phyloP scores from a whole-genome alignment of 768 basidiomycete species.

The Punctularia strigosozonata region DNA sequence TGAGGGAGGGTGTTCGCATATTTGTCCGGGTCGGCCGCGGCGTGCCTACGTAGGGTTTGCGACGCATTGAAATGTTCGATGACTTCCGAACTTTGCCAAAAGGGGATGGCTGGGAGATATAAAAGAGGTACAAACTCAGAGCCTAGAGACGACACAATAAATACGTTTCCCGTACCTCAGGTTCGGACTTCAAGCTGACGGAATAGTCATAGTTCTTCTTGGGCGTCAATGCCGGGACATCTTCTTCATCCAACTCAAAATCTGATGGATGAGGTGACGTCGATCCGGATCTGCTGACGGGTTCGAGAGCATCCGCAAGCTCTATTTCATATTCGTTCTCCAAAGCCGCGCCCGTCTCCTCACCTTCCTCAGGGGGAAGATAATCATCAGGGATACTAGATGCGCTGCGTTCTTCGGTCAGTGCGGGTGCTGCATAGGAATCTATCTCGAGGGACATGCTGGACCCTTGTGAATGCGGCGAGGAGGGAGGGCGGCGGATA shows the following conservation, averaged over 20 bases:
- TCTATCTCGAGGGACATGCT: too few species aligned
- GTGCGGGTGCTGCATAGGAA: conserved; percentile 17
- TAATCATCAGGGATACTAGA: conserved; percentile 14
- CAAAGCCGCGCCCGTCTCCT: too few species aligned
- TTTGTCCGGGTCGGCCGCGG: conserved; percentile 17
- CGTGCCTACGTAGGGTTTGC: conserved; percentile 12
- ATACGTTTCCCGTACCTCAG: conserved; percentile 18
- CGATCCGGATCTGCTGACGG: conserved; percentile 16
- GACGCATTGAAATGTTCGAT: conserved; percentile 17
- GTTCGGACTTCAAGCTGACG: conserved; percentile 19
- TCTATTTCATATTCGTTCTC: conserved; percentile 15
- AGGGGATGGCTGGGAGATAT: conserved; percentile 13
- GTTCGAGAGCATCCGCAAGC: conserved; percentile 16
- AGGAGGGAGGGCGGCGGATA: too few species aligned
- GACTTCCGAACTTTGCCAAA: conserved; percentile 15
- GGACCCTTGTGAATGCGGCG: too few species aligned
- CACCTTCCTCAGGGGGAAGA: conserved; percentile 8
- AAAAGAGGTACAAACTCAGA: neutral
- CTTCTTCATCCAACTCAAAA: too few species aligned
- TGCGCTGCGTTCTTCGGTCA: conserved; percentile 9
- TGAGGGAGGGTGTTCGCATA: conserved; percentile 23
- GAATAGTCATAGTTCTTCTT: conserved; percentile 21
- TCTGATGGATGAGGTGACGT: conserved; percentile 6
- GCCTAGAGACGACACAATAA: neutral
- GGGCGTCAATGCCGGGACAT: conserved; percentile 10